These are phyloP conservation scores for Microsporum canis DNA, from an alignment of 2,329 filamentous ascomycete species.

Conservation along the genomic window DNA sequence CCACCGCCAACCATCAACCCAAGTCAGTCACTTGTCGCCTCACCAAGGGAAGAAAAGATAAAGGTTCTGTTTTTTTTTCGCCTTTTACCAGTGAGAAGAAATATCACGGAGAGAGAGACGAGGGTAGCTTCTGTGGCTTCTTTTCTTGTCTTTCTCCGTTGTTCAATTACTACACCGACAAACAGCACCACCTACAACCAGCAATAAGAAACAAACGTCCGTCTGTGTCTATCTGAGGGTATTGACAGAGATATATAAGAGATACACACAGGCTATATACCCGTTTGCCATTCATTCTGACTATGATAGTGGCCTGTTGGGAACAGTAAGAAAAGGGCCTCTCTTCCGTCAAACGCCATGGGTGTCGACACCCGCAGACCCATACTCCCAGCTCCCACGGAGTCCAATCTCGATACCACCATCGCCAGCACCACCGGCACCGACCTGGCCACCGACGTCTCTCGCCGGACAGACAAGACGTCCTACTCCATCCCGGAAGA, in stretches of 20 bases:
- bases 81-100: not conserved
- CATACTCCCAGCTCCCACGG: constrained; percentile 40
- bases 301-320: constrained; percentile 25
- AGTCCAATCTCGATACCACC: constrained; percentile 37
- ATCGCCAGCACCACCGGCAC: constrained; percentile 33
- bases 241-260: not conserved
- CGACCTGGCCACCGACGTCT: constrained; percentile 41
- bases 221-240: not conserved
- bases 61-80: not conserved
- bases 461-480: constrained; percentile 40
- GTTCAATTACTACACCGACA: not conserved
- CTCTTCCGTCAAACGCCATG: constrained; percentile 26
- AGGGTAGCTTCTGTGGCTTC: not conserved
- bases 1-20: not conserved
- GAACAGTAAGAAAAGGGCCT: not conserved
- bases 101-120: not conserved
- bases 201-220: not conserved
- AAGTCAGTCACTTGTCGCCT: not conserved
- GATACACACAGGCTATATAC: not conserved
- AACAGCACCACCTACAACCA: not conserved
- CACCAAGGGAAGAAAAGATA: not conserved
- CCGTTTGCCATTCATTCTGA: constrained; percentile 14
- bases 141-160: not conserved
- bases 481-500: constrained; percentile 42
- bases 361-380: constrained; percentile 40